Evolutionary conservation across 2,329 filamentous ascomycete species (phyloP).

Genomic region (Pestalotiopsis sp.): DNA sequence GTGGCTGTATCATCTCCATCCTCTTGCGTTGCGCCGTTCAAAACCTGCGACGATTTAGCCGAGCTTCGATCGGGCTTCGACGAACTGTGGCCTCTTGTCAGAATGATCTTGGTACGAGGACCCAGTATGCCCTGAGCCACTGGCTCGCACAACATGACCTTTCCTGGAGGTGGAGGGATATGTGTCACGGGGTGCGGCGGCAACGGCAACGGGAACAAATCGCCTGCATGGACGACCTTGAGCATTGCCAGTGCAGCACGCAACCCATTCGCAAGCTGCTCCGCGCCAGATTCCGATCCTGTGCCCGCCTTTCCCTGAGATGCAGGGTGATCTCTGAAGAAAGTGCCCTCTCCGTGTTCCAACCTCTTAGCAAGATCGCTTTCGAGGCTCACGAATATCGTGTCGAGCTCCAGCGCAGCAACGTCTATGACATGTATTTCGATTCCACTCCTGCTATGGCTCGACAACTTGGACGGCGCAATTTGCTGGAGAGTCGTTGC

Average conservation of each 20-base stretch:
- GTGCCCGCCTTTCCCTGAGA: conserved; percentile 34
- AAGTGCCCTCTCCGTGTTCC: conserved; percentile 82
- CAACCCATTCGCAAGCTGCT: conserved; percentile 67
- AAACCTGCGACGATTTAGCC: conserved; percentile 50
- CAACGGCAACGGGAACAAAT: conserved; percentile 77
- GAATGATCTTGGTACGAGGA: conserved; percentile 79
- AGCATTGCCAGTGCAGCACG: conserved; percentile 74
- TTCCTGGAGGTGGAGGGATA: conserved; percentile 80
- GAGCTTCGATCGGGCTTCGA: conserved; percentile 54
- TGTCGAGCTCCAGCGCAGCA: conserved; percentile 77
- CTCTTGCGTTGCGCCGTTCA: conserved; percentile 63
- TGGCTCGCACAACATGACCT: conserved; percentile 91
- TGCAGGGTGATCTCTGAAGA: conserved; percentile 66
- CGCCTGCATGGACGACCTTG: conserved; percentile 80
- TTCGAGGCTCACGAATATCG: conserved; percentile 85
- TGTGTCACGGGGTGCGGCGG: conserved; percentile 87
- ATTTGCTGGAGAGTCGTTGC: conserved; percentile 72
- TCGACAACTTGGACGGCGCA: conserved; percentile 74
- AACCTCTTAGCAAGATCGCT: conserved; percentile 77
- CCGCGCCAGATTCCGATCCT: conserved; percentile 45
- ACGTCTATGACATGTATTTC: conserved; percentile 86
- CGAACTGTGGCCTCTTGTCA: conserved; percentile 67
- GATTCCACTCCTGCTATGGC: conserved; percentile 74
- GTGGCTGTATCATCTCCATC: conserved; percentile 84
- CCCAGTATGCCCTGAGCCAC: conserved; percentile 85